Evolutionary conservation across 2,329 filamentous ascomycete genomes (phyloP).

Genomic region (Fulvia fulva): DNA sequence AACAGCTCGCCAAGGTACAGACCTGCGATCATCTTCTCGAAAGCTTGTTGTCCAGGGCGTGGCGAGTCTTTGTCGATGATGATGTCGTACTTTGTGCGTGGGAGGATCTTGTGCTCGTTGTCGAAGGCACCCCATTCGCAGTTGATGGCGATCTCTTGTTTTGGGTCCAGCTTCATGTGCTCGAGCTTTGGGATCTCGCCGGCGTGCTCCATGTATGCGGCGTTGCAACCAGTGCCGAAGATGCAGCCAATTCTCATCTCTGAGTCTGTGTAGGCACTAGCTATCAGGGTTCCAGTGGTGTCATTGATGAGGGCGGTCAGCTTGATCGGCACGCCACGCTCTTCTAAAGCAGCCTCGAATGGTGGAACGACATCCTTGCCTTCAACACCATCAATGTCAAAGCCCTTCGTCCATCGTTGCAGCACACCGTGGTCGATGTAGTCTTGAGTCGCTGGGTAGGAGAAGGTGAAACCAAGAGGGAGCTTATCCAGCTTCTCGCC

Average conservation of each 20-base stretch:
- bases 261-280: constrained; percentile 91
- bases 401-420: constrained; percentile 96
- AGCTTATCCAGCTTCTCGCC: constrained; percentile 61
- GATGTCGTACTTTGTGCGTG: constrained; percentile 64
- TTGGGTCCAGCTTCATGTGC: constrained; percentile 77
- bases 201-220: constrained; percentile 93
- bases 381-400: constrained; percentile 89
- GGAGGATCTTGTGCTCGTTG: constrained; percentile 85
- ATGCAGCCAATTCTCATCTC: constrained; percentile 95
- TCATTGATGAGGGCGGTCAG: constrained; percentile 93
- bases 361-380: constrained; percentile 85
- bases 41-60: constrained; percentile 43
- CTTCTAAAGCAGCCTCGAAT: constrained; percentile 72
- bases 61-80: constrained; percentile 44
- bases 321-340: constrained; percentile 83
- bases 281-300: constrained; percentile 93
- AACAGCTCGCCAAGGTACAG: constrained; percentile 46
- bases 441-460: constrained; percentile 87
- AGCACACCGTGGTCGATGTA: constrained; percentile 90
- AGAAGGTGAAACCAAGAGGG: constrained; percentile 92
- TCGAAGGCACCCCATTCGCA: constrained; percentile 98
- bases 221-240: constrained; percentile 97
- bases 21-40: constrained; percentile 46
- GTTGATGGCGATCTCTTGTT: constrained; percentile 82
- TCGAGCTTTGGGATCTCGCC: constrained; percentile 91